Evolutionary conservation across 768 basidiomycete species (phyloP).

Genomic region (Boletus coccyginus): DNA sequence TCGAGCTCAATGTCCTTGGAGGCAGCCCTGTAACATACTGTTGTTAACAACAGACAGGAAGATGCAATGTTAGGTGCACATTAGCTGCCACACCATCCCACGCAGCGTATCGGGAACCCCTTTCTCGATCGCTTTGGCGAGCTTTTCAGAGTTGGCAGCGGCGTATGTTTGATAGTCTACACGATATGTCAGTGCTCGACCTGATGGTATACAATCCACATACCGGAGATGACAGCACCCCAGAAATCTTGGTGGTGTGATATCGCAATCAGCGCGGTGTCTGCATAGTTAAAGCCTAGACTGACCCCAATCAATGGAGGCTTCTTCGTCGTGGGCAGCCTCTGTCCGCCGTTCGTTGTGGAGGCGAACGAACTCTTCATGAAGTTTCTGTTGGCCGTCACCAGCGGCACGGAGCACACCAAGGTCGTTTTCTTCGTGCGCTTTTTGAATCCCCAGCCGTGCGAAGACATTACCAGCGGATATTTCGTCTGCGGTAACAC

Average conservation of each 20-base stretch:
- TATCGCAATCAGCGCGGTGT: constrained; percentile 3
- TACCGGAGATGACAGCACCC: constrained; percentile 90
- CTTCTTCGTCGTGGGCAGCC: constrained; percentile 38
- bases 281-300: neutral
- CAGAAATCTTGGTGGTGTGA: constrained; percentile 68
- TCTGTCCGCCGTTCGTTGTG: constrained; percentile 53
- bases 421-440: constrained; percentile 37
- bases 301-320: constrained; percentile 76
- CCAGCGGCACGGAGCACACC: constrained; percentile 46
- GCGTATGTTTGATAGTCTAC: constrained; percentile 90
- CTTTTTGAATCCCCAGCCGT: constrained; percentile 48
- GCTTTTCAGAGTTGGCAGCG: constrained; percentile 66
- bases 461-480: constrained; percentile 49
- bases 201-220: constrained; percentile 10
- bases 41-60: constrained; percentile 10
- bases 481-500: constrained; percentile 45
- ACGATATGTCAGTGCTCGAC: constrained; percentile 3
- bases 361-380: constrained; percentile 71
- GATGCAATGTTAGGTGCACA: constrained; percentile 46
- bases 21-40: constrained; percentile 62
- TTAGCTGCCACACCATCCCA: constrained; percentile 97
- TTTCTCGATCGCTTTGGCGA: constrained; percentile 86
- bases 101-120: constrained; percentile 87
- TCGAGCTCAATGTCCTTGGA: constrained; percentile 91
- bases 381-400: constrained; percentile 68